Evolutionary conservation across 179 eudicot species (phyloP), one percentile per base, ranked within the genome.

Genomic region (Monotropa hypopitys): DNA sequence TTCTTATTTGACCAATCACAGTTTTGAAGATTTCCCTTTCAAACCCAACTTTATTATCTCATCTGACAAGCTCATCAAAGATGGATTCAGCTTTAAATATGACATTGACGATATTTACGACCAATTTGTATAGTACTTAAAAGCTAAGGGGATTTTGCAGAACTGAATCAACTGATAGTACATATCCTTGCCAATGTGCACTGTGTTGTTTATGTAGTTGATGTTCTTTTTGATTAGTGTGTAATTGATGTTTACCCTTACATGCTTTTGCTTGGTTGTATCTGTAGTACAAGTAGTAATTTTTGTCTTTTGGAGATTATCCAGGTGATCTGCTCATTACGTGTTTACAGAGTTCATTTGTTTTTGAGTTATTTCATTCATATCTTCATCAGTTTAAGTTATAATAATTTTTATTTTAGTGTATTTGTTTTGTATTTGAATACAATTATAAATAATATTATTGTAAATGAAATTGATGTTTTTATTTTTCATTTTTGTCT

Each of bases 81-180:
- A 90, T 71, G 96, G 94, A 53, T 91, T 91, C 70, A 79, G 76
- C 63, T 91, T 88, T 79, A 87, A 88, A 83, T 83, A 91, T 68
- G 90, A 88, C 47, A 85, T 87, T 4, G 94, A 88, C 75, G 90
- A 87, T 35, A 82, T 88, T 38, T 91, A 85, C 47, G 96, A 90
- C 28, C 83, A 81, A 65, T 81, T 87, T 40, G 76, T 90, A 50
- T 88, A 77, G 75, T 91, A 84, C 57, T 59, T 90, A 73, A 88
- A 76, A 80, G 78, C 59, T 26, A 85, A 80, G 74, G 91, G 84
- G 46, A 7, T 85, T 50, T 76, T 88, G 79, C 83, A 83, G 86
- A 84, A 85, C n/a, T 90, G 73, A 84, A 56, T 40, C 50, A 9
- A 61, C 7, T 73, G 12, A 33, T 2, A 11, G 8, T 32, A 4